Evolutionary conservation across 2,329 filamentous ascomycete species (phyloP).

Genomic region (Berkeleyomyces rouxiae): DNA sequence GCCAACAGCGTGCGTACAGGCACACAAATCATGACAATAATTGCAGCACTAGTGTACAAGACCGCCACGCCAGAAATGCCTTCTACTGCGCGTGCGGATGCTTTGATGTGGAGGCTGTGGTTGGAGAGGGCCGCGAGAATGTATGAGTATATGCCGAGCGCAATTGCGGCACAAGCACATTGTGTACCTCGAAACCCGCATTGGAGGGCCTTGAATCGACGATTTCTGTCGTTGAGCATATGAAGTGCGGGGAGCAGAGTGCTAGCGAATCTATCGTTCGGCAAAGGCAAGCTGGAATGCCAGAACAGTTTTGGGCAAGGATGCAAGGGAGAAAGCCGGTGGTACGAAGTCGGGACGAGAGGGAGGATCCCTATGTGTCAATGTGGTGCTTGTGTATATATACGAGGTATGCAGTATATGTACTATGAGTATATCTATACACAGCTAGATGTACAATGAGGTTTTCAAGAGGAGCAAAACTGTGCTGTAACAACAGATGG

Average conservation of each 20-base stretch:
- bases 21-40: slow-evolving; percentile 62
- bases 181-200: slow-evolving; percentile 58
- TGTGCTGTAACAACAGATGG: not conserved
- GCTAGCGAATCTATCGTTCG: not conserved
- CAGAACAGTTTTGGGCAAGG: not conserved
- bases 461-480: not conserved
- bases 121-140: slow-evolving; percentile 59
- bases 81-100: slow-evolving; percentile 54
- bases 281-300: not conserved
- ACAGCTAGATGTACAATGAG: not conserved
- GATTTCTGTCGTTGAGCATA: slow-evolving; percentile 6
- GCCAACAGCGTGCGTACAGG: slow-evolving; percentile 60
- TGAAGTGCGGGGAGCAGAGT: not conserved
- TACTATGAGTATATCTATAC: too few relatives aligned
- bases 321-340: not conserved
- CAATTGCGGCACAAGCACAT: slow-evolving; percentile 54
- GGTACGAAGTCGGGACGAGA: not conserved
- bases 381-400: too few relatives aligned
- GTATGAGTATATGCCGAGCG: slow-evolving; percentile 69
- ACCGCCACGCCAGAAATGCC: slow-evolving; percentile 61
- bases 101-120: slow-evolving; percentile 45
- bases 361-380: too few relatives aligned
- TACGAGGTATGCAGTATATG: too few relatives aligned
- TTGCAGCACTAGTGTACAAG: slow-evolving; percentile 56
- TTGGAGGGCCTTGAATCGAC: slow-evolving; percentile 45